Evolutionary conservation across 306 rosid genomes (phyloP).

Genomic region (Cyclanthera cordifolia): DNA sequence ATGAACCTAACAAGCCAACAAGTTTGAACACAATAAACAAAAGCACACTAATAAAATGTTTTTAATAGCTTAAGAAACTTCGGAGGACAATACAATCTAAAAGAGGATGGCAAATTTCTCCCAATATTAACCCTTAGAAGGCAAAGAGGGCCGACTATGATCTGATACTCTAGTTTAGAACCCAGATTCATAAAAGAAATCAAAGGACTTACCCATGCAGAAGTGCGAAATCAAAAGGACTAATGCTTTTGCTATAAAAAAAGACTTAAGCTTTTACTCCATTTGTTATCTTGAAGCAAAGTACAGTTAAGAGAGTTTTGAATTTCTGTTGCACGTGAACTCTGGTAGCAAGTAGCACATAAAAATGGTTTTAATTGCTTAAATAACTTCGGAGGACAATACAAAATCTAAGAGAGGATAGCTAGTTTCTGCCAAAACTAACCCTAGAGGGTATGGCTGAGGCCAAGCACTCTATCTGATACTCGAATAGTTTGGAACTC

Average conservation of each 20-base stretch:
- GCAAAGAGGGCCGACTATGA: background rate
- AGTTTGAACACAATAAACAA: background rate
- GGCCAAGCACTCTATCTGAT: background rate
- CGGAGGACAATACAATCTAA: background rate
- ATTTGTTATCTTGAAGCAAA: slow-evolving; percentile 29
- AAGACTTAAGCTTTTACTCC: slow-evolving; percentile 37
- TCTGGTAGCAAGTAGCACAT: too few species aligned
- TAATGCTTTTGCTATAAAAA: too few species aligned
- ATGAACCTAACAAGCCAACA: slow-evolving; percentile 34
- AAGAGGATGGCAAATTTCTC: background rate
- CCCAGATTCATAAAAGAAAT: background rate
- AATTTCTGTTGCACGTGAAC: too few species aligned
- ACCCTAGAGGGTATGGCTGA: too few species aligned
- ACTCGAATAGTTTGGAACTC: background rate
- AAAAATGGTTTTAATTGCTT: too few species aligned
- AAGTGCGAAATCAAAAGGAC: slow-evolving; percentile 37
- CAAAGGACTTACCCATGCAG: slow-evolving; percentile 35
- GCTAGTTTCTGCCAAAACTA: too few species aligned
- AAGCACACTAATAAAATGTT: background rate
- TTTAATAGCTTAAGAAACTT: background rate
- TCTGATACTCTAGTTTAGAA: slow-evolving; percentile 3
- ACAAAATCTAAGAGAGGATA: too few species aligned
- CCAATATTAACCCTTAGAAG: background rate
- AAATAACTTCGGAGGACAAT: too few species aligned
- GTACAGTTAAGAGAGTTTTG: too few species aligned